A percentile compares a stretch with the other conserved stretches of the same genome.
Conservation (phyloP, 495 filamentous ascomycete genomes). For the Penicillium flavigenum region DNA sequence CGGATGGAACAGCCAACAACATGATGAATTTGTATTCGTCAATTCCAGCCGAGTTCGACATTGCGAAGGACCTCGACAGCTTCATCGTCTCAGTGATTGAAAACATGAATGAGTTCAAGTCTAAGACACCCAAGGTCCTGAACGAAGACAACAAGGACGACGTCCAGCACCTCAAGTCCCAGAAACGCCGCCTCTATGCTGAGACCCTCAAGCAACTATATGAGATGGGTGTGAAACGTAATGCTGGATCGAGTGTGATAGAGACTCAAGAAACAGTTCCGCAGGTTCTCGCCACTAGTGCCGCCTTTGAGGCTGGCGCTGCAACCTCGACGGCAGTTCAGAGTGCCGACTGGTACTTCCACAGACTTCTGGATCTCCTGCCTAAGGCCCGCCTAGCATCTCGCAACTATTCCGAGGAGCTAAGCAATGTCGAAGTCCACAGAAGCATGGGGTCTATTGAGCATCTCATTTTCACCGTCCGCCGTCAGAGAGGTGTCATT, state of each 20-base stretch:
- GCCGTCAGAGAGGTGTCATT: conserved; percentile 64
- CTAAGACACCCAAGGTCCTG: conserved; percentile 71
- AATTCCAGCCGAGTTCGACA: conserved; percentile 52
- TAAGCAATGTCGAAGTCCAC: conserved; percentile 72
- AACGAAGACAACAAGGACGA: conserved; percentile 79
- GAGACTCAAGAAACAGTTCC: conserved; percentile 68
- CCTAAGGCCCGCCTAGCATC: conserved; percentile 62
- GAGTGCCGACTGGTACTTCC: conserved; percentile 69
- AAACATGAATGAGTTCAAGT: conserved; percentile 68
- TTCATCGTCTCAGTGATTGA: conserved; percentile 67
- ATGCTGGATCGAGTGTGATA: conserved; percentile 66
- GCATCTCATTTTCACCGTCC: conserved; percentile 65
- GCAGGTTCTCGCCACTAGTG: conserved; percentile 59
- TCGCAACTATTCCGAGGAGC: conserved; percentile 75
- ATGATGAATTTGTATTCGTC: conserved; percentile 60
- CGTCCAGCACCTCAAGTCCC: conserved; percentile 81
- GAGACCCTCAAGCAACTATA: conserved; percentile 79
- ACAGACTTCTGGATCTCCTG: conserved; percentile 70
- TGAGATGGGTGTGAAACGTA: conserved; percentile 84
- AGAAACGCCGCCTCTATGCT: conserved; percentile 87
- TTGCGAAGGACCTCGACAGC: conserved; percentile 57
- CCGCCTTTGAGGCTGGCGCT: conserved; percentile 31
- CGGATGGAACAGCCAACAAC: conserved; percentile 58
- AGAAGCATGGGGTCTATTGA: conserved; percentile 81
- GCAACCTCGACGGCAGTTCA: conserved; percentile 23